A percentile compares a stretch with the other conserved stretches of the same genome.
Conservation (phyloP, 352 stramenopile genomes). For the Phytophthora foliorum region DNA sequence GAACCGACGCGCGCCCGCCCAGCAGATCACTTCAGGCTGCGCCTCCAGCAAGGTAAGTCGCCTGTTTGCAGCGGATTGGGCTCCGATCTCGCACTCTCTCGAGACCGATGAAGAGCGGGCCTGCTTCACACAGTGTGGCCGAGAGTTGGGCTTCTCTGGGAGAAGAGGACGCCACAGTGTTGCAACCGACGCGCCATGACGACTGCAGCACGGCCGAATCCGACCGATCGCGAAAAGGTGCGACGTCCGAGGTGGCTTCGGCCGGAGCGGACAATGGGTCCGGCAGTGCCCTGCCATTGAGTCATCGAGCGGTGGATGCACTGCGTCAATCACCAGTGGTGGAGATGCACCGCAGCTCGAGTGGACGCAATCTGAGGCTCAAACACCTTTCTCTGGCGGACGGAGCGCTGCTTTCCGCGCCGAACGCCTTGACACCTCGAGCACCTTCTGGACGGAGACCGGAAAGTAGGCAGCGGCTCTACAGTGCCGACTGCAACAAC, state of each 20-base stretch:
- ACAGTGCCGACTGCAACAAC: constrained; percentile 28
- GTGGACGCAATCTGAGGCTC: constrained; percentile 59
- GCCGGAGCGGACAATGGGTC: constrained; percentile 14
- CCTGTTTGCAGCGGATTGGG: constrained; percentile 6
- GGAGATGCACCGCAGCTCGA: constrained; percentile 62
- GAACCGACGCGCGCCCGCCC: constrained; percentile 29
- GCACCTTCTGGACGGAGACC: constrained; percentile 49
- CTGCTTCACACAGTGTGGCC: neutral
- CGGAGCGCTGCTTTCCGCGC: constrained; percentile 43
- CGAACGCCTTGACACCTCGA: constrained; percentile 55
- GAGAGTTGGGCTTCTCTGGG: neutral
- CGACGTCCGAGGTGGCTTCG: constrained; percentile 19
- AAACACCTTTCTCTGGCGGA: constrained; percentile 48
- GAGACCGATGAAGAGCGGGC: constrained; percentile 13
- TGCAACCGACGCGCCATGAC: constrained; percentile 11
- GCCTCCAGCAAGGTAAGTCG: neutral
- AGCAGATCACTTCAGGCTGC: constrained; percentile 21
- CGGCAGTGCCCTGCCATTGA: constrained; percentile 9
- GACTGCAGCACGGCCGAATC: constrained; percentile 18
- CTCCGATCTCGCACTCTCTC: neutral
- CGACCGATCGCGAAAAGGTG: constrained; percentile 23
- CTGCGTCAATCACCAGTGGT: constrained; percentile 40
- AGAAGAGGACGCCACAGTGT: constrained; percentile 7
- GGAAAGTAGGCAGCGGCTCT: constrained; percentile 34
- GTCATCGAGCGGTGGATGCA: constrained; percentile 35